Conservation (phyloP, 1,284 basidiomycete genomes). For the Trichosporon coremiiforme region DNA sequence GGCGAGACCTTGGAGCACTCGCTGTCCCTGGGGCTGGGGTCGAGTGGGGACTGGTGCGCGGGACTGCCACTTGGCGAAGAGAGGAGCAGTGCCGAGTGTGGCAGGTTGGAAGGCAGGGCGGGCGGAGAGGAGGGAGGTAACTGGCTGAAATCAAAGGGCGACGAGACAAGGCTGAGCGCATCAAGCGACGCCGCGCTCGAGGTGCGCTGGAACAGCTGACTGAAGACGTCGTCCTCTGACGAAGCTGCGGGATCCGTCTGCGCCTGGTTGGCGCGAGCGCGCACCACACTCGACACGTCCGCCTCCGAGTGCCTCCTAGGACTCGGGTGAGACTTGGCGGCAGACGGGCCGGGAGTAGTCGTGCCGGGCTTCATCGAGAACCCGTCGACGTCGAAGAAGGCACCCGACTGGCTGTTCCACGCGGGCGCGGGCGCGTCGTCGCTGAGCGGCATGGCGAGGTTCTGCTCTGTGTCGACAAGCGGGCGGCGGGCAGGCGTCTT, state of each 20-base stretch:
- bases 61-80: conserved; percentile 33
- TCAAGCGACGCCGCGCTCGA: conserved; percentile 34
- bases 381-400: conserved; percentile 50
- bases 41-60: conserved; percentile 23
- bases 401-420: conserved; percentile 33
- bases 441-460: conserved; percentile 49
- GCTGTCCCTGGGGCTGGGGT: conserved; percentile 20
- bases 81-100: conserved; percentile 44
- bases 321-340: neutral
- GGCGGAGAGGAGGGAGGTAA: conserved; percentile 50
- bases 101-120: conserved; percentile 33
- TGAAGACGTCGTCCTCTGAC: conserved; percentile 45
- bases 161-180: conserved; percentile 26
- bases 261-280: neutral
- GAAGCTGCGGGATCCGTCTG: conserved; percentile 2
- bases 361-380: conserved; percentile 36
- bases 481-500: conserved; percentile 1
- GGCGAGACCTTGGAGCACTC: conserved; percentile 11
- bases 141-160: conserved; percentile 49
- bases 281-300: conserved; percentile 14
- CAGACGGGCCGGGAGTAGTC: neutral
- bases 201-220: conserved; percentile 47
- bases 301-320: conserved; percentile 19
- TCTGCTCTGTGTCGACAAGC: conserved; percentile 30
- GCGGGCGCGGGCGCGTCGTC: conserved; percentile 37